Base-by-base conservation (phyloP, 2,329 filamentous ascomycete species). In the Lachnellula arida region DNA sequence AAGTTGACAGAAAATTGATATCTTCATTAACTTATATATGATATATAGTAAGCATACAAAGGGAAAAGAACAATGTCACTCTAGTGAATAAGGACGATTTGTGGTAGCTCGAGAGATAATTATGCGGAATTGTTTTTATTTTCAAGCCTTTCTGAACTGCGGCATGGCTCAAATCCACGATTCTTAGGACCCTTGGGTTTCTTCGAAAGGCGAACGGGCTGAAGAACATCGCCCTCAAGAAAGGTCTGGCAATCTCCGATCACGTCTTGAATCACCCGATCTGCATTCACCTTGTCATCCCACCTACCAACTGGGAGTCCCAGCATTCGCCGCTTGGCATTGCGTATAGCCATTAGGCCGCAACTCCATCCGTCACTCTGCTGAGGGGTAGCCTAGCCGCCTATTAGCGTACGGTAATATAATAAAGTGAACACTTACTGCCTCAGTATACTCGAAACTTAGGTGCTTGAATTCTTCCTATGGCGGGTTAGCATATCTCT, bases 381-480 rank as follows among this genome's bases (percentile, higher is more conserved):
- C 52, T 60, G 17, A 19, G 51, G 51, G 49, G 28, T 53, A 57
- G 49, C 44, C 49, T 57, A n/a, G 46, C 50, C 60, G 51, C 54
- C 28, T 35, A 47, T 60, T 57, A 61, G 55, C 43, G 54, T 17
- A 48, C 39, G 28, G 15, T 40, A 39, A 28, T 51, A 49, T 60
- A 54, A 60, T 63, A 56, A 59, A 47, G 52, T 63, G 47, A 54
- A 56, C 54, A 66, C 60, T 62, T 63, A 68, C 59, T 19, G 52
- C 55, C 57, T 67, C 53, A 44, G 46, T 58, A 48, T 65, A 68
- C 50, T 39, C 28, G 46, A 64, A 68, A 58, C 49, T 53, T 54
- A 67, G 61, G 56, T 59, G n/a, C 42, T 57, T 53, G 47, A 67
- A 67, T 60, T 68, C 57, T 37, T 60, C 57, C 61, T 67, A 57